Evolutionary conservation across 345 rosid species (phyloP), one percentile per base, ranked within the genome.

Genomic region (Eutrema yunnanense): DNA sequence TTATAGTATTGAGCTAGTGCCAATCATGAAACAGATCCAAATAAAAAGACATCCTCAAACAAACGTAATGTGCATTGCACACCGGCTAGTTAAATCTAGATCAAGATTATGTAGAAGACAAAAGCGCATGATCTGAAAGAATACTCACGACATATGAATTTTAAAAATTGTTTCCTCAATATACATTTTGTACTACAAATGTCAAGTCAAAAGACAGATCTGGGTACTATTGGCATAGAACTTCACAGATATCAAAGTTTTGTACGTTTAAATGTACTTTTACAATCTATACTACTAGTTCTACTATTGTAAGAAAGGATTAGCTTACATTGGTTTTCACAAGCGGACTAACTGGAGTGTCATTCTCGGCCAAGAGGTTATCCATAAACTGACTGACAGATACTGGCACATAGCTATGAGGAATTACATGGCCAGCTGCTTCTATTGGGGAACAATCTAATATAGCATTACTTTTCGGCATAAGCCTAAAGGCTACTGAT

Each of bases 301-400:
- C 36, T 27, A 52, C 34, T 42, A n/a, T 9, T 11, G 32, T 50
- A 58, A 42, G 19, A 72, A 69, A 72, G 41, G 75, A 54, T 66
- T 26, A 58, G 72, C 96, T 82, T 83, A 95, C 99, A 76, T 80
- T 60, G 70, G 77, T 67, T 70, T 83, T 86, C 80, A 89, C 93
- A 71, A 87, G 84, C 27, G 72, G 84, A 69, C 40, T 83, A 80
- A 87, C 82, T 77, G 77, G 57, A 47, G 76, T 84, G 60, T 87
- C 96, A 82, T 91, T 96, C 87, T 91, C 99, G 13, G 96, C 93
- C 78, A 96, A 87, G 75, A 95, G 97, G 73, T 95, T 96, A 75
- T 91, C 97, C 99, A 95, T 88, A 81, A 95, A 95, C 79, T 95
- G 97, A 84, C 96, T 95, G 40, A 89, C 97, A 56, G 99, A 91